Conservation (phyloP, 78 protist species). For the Diacronema lutheri region DNA sequence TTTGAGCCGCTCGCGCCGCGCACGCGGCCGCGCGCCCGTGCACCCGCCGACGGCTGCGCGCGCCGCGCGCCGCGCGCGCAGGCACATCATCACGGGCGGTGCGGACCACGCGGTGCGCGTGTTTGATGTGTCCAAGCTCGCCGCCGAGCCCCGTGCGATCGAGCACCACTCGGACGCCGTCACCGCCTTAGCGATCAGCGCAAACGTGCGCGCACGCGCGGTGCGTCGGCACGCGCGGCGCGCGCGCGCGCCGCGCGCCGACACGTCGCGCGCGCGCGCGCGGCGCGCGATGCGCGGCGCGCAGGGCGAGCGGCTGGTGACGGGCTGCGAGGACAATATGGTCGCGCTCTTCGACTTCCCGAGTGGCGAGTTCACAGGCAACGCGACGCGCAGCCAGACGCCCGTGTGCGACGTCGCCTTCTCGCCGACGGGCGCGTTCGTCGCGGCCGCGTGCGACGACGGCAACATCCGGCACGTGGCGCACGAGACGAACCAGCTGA, state of each 20-base stretch:
- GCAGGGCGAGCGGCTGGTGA: neutral
- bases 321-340: neutral
- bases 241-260: neutral
- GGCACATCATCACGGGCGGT: neutral
- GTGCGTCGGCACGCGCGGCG: neutral
- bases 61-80: neutral
- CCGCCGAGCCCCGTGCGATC: slow-evolving; percentile 1
- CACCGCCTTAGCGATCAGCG: neutral
- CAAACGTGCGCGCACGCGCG: neutral
- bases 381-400: neutral
- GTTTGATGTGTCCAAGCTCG: neutral
- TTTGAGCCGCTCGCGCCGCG: too few relatives aligned
- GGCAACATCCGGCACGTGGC: neutral
- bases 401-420: neutral
- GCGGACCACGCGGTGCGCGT: neutral
- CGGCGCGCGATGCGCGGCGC: neutral
- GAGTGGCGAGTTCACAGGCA: neutral
- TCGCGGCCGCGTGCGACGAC: neutral
- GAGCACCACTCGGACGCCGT: neutral
- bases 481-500: neutral
- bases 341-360: neutral
- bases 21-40: too few relatives aligned
- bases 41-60: too few relatives aligned
- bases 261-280: neutral
- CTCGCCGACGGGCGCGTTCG: neutral